phyloP scores from a whole-genome alignment of 2,329 filamentous ascomycete species.

The Fusarium sterilihyphosum region DNA sequence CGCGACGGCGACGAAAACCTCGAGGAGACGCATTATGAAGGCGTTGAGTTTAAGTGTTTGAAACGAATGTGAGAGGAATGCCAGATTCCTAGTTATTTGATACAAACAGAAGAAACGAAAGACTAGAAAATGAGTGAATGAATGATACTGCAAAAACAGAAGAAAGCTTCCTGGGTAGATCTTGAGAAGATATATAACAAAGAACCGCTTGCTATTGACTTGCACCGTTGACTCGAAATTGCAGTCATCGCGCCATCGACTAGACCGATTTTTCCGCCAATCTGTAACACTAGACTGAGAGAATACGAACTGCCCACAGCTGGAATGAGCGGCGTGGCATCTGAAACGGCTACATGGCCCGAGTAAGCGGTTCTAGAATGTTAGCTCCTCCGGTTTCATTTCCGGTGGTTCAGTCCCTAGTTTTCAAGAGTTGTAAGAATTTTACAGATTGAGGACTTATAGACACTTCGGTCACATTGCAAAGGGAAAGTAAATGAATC shows the following conservation, averaged over 20 bases:
- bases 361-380: background rate
- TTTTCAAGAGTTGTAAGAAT: background rate
- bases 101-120: background rate
- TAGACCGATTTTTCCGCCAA: background rate
- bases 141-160: background rate
- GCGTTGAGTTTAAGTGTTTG: background rate
- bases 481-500: background rate
- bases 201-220: background rate
- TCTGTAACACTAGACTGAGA: background rate
- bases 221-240: background rate
- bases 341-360: background rate
- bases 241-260: background rate
- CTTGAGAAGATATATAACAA: background rate
- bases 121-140: background rate
- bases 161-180: too few species aligned
- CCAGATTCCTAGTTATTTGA: background rate
- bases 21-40: background rate
- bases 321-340: background rate
- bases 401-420: background rate
- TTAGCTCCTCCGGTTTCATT: background rate
- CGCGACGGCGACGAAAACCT: background rate
- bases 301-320: background rate
- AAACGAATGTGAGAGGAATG: background rate
- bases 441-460: background rate
- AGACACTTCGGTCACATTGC: rapidly evolving